Conservation (phyloP, 2,329 filamentous ascomycete species). For the Aspergillus sp. region DNA sequence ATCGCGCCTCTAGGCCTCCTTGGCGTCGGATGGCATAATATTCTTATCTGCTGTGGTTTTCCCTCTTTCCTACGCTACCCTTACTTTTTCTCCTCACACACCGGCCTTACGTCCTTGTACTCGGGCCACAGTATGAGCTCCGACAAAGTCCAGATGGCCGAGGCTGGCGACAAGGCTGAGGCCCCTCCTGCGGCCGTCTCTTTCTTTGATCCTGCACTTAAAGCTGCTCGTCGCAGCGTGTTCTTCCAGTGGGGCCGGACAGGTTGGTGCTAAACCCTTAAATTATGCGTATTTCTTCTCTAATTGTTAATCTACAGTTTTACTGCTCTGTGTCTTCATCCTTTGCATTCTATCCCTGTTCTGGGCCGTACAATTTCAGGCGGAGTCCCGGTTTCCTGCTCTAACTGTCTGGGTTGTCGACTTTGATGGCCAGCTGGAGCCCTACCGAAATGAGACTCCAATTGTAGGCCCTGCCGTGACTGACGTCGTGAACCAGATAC, state of each 20-base stretch:
- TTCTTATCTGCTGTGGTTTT: not conserved
- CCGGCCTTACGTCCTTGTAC: not conserved
- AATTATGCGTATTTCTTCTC: not conserved
- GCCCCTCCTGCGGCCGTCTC: slow-evolving; percentile 25
- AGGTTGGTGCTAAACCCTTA: slow-evolving; percentile 15
- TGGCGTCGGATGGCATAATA: not conserved
- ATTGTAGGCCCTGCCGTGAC: slow-evolving; percentile 60
- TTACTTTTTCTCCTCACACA: not conserved
- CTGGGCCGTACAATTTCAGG: slow-evolving; percentile 60
- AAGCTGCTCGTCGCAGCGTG: slow-evolving; percentile 23
- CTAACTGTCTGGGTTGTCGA: slow-evolving; percentile 63
- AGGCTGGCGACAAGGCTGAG: slow-evolving; percentile 13
- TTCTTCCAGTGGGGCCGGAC: slow-evolving; percentile 29
- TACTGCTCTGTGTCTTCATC: slow-evolving; percentile 58
- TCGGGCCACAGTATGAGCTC: slow-evolving; percentile 3
- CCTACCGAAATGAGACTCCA: slow-evolving; percentile 51
- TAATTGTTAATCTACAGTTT: slow-evolving; percentile 18
- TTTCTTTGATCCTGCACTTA: slow-evolving; percentile 32
- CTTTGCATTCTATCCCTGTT: slow-evolving; percentile 60
- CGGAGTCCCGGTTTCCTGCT: slow-evolving; percentile 51
- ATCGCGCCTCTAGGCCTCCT: not conserved
- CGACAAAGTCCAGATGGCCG: slow-evolving; percentile 10
- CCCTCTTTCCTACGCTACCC: not conserved
- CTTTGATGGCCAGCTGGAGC: slow-evolving; percentile 60
- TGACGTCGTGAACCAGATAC: slow-evolving; percentile 48